These are phyloP conservation scores for Fusarium penzigii DNA, from an alignment of 2,329 filamentous ascomycete species.

Conservation along the genomic window DNA sequence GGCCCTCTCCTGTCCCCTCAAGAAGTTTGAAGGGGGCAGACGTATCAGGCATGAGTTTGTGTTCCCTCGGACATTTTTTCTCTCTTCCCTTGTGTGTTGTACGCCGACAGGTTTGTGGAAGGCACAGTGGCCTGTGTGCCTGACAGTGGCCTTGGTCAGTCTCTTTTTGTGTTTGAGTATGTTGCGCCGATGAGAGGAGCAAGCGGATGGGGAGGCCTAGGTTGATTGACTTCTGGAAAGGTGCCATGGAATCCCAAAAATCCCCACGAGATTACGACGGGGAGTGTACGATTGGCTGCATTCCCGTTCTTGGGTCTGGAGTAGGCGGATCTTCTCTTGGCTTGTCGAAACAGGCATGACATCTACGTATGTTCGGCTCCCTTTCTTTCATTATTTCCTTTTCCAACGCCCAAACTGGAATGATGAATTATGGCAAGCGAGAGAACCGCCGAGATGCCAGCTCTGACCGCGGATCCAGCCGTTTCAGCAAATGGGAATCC, in stretches of 20 bases:
- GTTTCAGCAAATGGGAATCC: constrained; percentile 10
- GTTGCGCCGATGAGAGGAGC: no score
- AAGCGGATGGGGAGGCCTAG: not conserved
- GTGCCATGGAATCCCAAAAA: constrained; percentile 9
- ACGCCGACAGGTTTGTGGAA: constrained; percentile 39
- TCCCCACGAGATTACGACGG: no score
- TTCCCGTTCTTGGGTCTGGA: no score
- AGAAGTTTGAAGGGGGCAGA: constrained; percentile 15
- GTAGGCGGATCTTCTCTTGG: no score
- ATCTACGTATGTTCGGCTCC: no score
- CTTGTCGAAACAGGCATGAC: no score
- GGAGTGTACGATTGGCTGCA: no score
- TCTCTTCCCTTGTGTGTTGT: constrained; percentile 36
- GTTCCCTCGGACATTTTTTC: constrained; percentile 41
- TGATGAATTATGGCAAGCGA: not conserved
- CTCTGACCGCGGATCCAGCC: not conserved
- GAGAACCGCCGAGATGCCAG: constrained; percentile 4
- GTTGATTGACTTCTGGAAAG: constrained; percentile 21
- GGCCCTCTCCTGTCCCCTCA: constrained; percentile 1
- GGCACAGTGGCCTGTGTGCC: constrained; percentile 29
- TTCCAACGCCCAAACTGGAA: constrained; percentile 1
- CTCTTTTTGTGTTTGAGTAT: constrained; percentile 2
- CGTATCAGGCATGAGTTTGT: constrained; percentile 32
- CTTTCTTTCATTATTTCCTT: not conserved
- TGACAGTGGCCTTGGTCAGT: constrained; percentile 20